A percentile compares a stretch with the other conserved stretches of the same genome.
phyloP scores from a whole-genome alignment of 2,329 filamentous ascomycete species.

The Microcyclospora tardicrescens region DNA sequence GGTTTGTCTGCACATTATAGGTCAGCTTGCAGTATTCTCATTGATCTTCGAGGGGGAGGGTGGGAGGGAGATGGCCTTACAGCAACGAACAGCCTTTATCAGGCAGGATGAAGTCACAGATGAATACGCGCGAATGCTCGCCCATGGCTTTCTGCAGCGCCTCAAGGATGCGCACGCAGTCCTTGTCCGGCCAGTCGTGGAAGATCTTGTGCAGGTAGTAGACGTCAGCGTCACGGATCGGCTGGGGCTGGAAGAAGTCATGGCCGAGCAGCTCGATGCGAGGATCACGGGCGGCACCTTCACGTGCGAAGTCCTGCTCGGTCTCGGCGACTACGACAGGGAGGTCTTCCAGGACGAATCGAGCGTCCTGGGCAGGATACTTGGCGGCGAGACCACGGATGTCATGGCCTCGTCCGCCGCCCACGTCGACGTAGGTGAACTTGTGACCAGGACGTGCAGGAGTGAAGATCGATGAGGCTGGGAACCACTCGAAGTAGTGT shows the following conservation, averaged over 20 bases:
- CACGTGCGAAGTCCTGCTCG: not conserved
- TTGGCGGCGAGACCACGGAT: conserved; percentile 1
- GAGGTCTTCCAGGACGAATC: conserved; percentile 14
- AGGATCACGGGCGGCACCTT: too few relatives aligned
- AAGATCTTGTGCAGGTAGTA: conserved; percentile 15
- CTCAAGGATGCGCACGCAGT: conserved; percentile 7
- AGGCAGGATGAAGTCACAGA: not conserved
- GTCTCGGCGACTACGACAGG: conserved; percentile 10
- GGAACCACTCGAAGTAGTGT: too few relatives aligned
- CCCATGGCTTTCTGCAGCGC: conserved; percentile 8
- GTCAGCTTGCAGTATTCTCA: too few relatives aligned
- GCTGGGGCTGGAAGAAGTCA: conserved; percentile 8
- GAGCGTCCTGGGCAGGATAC: not conserved
- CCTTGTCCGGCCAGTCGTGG: conserved; percentile 15
- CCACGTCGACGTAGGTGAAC: conserved; percentile 11
- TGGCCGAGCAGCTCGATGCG: conserved; percentile 3
- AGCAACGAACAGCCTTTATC: too few relatives aligned
- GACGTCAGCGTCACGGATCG: conserved; percentile 7
- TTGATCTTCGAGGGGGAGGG: too few relatives aligned
- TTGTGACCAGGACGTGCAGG: too few relatives aligned
- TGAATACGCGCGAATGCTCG: not conserved
- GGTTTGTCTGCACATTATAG: too few relatives aligned
- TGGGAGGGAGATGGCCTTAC: too few relatives aligned
- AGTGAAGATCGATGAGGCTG: too few relatives aligned
- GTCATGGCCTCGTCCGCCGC: conserved; percentile 13